Base-by-base conservation (phyloP, 306 rosid genomes). In the Vigna trinervia region DNA sequence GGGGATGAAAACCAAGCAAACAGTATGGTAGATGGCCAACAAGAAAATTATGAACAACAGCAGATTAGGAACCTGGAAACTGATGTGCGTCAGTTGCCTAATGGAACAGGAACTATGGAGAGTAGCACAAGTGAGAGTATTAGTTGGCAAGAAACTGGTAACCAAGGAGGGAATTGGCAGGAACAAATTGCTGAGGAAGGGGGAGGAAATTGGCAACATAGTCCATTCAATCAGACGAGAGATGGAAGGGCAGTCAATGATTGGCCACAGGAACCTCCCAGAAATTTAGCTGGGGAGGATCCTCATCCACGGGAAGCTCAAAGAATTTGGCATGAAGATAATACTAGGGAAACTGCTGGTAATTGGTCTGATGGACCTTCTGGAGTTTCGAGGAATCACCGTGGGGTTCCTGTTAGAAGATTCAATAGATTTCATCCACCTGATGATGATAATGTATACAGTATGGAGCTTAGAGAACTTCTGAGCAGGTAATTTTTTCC, bases 391-490 rank as follows among this genome's bases (percentile, higher is more conserved):
- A 93, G 98, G 86, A 88, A 74, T 89, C 96, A 90, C 6, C 97
- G 92, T 22, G 84, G 90, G 41, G 86, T 87, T 80, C 91, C 94
- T 14, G 38, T 89, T 53, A 78, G 99, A 87, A 90, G 99, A 82
- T 80, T 90, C 67, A 93, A 85, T 72, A 87, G 96, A 86, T 96
- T 96, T 85, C 96, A 93, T 78, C 99, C 97, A 6, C 98, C 99
- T 59, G 99, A 92, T 74, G 99, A 93, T 80, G 99, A 92, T 81
- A 96, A 91, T 32, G 99, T 96, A 74, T 96, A 96, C 80, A 96
- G 99, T 65, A 96, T 96, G 99, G 99, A 96, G 80, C 98, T 96
- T 58, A 88, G 99, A 90, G 99, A 96, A 75, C 99, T 96, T 87
- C 59, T 96, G 79, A 90, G 99, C 99, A 88, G 99, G 99, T 96